Evolutionary conservation across 2,329 filamentous ascomycete species (phyloP), one percentile per base, ranked within the genome.

Genomic region (Pyricularia grisea): DNA sequence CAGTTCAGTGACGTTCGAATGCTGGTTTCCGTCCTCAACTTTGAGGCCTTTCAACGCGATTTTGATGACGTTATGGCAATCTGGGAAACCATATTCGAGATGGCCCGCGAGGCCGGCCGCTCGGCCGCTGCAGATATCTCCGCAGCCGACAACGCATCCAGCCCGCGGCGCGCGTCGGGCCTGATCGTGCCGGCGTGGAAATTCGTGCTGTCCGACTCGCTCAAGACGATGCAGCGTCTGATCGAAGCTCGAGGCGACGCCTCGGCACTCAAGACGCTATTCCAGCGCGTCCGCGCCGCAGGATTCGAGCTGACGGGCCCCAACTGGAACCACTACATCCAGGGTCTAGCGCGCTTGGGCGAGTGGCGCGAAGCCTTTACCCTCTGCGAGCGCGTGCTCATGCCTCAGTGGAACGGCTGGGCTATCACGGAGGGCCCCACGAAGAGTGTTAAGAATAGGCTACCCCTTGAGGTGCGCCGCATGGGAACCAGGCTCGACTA

Each of bases 251-350:
- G 78, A 69, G 73, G 77, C 7, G 78, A 88, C 71, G 74, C 79
- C 7, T 75, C 78, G 12, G 83, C 81, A n/a, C 80, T 92, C 20
- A 76, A 81, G 2, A 82, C 80, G 25, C 79, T 92, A 14, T 75
- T 82, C 5, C 70, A 79, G 9, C 78, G 27, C n/a, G 81, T 94
- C 12, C 81, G 87, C 10, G 76, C 77, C 1, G 83, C 85, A 60
- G 94, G 94, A 12, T 97, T 94, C 80, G 80, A 82, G 31, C 79
- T 97, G 69, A 90, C 92, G 74, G 89, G 87, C 76, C 85, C 85
- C 73, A 93, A 92, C 73, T 97, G 93, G 93, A 95, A 97, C 76
- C 83, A 86, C 67, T 89, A 92, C 72, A 84, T 97, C 69, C 87
- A 90, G 73, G 79, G 84, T 67, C 86, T 97, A 31, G 87, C 88